Evolutionary conservation across 805 yeast genomes (phyloP), one percentile per base, ranked within the genome.

Genomic region (Yamadazyma kitorensis): DNA sequence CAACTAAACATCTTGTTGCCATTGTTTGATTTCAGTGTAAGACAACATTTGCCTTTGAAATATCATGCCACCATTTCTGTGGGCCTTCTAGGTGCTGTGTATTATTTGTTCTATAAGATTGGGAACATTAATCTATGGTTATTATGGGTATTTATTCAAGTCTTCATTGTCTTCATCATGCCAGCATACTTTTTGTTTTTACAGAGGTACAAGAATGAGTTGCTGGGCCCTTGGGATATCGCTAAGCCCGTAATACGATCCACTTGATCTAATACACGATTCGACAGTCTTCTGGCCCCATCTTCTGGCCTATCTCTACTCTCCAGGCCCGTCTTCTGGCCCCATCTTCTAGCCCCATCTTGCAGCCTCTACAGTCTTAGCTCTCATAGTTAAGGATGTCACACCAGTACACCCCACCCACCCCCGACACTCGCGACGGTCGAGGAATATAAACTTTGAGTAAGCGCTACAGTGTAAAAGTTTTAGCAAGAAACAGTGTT

Each of bases 141-240:
- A 1, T 48, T 73, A 7, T 82, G 91, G 85, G 18, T 71, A 2
- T 33, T 60, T 1, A 50, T 73, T 5, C 78, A 78, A 37, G 45
- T 68, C 0, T 50, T 64, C 25, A 72, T 85, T 1, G 55, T 69
- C 2, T 57, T 82, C 6, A 62, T 76, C 2, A 71, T 86, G 15
- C 96, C 96, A 2, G 68, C 71, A 32, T 81, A 86, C 60, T 82
- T 86, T 47, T 58, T 86, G 30, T 70, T 70, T 19, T 61, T 87
- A 24, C 96, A 86, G 51, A 74, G 76, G 55, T 86, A 86, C 54
- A 86, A 86, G 56, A 85, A 80, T 52, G 95, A 86, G 55, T 64
- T 86, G 33, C 89, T 84, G 55, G 96, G 96, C 0, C 96, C 96
- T 1, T 86, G 96, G 96, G 96, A 86, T 54, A 78, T 83, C 1